Percentiles rank a stretch among this genome's conserved stretches.
phyloP scores from a whole-genome alignment of 2,329 filamentous ascomycete genomes.

The Pseudogymnoascus destructans region DNA sequence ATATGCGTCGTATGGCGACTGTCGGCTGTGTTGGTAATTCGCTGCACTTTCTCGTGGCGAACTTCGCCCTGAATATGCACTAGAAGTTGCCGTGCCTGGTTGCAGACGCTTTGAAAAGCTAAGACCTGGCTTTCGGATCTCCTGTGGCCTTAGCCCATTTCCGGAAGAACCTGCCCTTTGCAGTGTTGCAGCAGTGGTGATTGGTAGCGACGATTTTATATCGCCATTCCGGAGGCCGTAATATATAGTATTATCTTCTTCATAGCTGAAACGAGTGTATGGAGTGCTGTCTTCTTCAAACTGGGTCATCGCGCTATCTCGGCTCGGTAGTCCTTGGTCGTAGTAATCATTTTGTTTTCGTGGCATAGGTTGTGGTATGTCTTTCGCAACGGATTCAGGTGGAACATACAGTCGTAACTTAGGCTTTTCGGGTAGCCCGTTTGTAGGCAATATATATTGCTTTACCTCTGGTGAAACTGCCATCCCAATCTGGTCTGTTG shows the following conservation, averaged over 20 bases:
- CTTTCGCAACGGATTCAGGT: conserved; percentile 11
- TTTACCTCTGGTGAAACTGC: conserved; percentile 21
- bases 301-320: conserved; percentile 23
- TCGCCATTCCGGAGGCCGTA: background rate
- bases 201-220: background rate
- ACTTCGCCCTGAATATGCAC: background rate
- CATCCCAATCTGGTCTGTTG: conserved; percentile 22
- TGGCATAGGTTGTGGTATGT: conserved; percentile 9
- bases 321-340: background rate
- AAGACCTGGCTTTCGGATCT: background rate
- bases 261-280: background rate
- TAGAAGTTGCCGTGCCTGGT: background rate
- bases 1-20: background rate
- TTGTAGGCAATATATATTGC: conserved; percentile 14
- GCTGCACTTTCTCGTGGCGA: background rate
- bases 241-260: background rate
- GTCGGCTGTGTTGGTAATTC: background rate
- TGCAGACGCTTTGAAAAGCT: background rate
- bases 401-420: conserved; percentile 21
- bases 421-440: conserved; percentile 24
- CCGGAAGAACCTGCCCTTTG: background rate
- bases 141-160: background rate
- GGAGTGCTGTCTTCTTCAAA: conserved; percentile 22
- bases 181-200: background rate
- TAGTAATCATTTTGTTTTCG: background rate